These are phyloP conservation scores for Candida ficus DNA, from an alignment of 805 yeast species.

Conservation along the genomic window DNA sequence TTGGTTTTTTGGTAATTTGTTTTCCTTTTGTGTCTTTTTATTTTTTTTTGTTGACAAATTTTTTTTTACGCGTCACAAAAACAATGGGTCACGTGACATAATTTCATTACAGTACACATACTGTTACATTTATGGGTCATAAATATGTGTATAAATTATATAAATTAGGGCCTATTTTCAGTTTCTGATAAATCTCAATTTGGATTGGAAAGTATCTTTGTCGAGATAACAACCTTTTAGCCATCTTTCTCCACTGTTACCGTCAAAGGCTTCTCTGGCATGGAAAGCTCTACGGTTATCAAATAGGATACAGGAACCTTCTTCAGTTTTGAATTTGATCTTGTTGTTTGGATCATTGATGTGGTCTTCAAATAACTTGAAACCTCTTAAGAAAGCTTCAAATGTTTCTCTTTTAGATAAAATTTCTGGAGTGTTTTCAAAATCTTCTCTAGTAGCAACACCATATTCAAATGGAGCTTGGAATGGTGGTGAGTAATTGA, in stretches of 20 bases:
- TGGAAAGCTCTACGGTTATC: slow-evolving; percentile 69
- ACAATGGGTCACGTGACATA: background rate
- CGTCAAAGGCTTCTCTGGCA: slow-evolving; percentile 49
- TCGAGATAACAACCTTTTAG: slow-evolving; percentile 74
- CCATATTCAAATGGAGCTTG: slow-evolving; percentile 72
- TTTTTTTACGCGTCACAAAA: slow-evolving; percentile 1
- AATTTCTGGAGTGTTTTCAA: slow-evolving; percentile 18
- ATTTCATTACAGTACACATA: too few species aligned
- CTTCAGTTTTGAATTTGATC: slow-evolving; percentile 46
- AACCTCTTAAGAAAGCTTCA: slow-evolving; percentile 53
- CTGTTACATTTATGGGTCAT: too few species aligned
- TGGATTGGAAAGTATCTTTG: slow-evolving; percentile 65
- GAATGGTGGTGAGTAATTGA: slow-evolving; percentile 78
- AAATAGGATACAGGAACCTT: slow-evolving; percentile 60
- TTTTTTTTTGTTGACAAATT: background rate
- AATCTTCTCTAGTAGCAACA: slow-evolving; percentile 31
- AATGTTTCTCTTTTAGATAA: slow-evolving; percentile 38
- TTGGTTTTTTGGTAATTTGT: too few species aligned
- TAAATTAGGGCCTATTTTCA: background rate
- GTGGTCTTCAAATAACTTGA: slow-evolving; percentile 53
- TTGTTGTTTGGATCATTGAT: slow-evolving; percentile 51
- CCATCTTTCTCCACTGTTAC: slow-evolving; percentile 52
- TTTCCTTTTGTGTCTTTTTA: background rate
- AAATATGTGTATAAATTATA: background rate
- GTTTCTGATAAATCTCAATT: slow-evolving; percentile 33